Evolutionary conservation across 2,329 filamentous ascomycete genomes (phyloP), one percentile per base, ranked within the genome.

Genomic region (Cryphonectria radicalis): DNA sequence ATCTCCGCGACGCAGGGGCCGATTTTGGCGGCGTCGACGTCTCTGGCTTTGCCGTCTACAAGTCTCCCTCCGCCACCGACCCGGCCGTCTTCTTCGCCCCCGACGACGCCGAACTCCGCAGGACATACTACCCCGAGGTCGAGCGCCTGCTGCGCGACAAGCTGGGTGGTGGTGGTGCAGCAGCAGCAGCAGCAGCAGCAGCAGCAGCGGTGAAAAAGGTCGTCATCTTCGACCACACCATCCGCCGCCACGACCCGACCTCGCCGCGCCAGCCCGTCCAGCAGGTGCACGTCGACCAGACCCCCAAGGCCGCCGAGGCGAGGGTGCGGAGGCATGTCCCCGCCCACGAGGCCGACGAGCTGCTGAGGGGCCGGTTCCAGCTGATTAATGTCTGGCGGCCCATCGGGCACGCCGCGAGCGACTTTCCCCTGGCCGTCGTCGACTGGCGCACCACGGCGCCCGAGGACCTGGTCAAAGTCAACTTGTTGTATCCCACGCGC

Each of bases 371-470:
- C 10, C 84, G 91, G 6, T 91, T 88, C 76, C 89, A 91, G 76
- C 88, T 92, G 76, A 89, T 92, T 78, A 92, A 93, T 73, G 90
- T 92, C 22, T 92, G 91, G 91, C 84, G 91, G 53, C 90, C 91
- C 0, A 91, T 92, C 74, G 84, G 85, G 42, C 85, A 91, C 76
- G 80, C 88, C 0, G 89, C 90, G 3, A 83, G 84, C 0, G 90
- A 92, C 76, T 87, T 86, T 74, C 91, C 91, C 22, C 82, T 93
- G 4, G 90, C 89, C 0, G 86, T 92, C 1, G 82, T 91, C 11
- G 90, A 92, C 77, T 91, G 89, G 86, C 85, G 88, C 35, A 85
- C 84, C 0, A 91, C 89, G 0, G 76, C 77, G n/a, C 86, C 87
- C 0, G 77, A 78, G 0, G 90, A 92, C 74, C 87, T 91, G 68